phyloP scores from a whole-genome alignment of 176 grass and related monocot species.

The Zea mays region DNA sequence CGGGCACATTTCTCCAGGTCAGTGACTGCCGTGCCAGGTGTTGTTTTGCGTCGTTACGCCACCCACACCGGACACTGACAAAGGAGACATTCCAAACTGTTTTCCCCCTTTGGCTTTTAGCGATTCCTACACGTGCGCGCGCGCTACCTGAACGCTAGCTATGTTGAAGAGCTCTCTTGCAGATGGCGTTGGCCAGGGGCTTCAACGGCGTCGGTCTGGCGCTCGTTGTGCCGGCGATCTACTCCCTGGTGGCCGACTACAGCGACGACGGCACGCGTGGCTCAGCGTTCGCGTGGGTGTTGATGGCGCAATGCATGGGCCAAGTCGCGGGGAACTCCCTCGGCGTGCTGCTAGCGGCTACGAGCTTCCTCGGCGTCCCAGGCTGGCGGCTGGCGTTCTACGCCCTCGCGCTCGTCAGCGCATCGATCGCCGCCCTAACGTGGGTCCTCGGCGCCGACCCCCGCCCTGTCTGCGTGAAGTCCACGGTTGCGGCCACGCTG shows the following conservation, averaged over 20 bases:
- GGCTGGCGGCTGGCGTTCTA: constrained; percentile 60
- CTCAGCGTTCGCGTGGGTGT: constrained; percentile 46
- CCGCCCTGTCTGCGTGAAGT: not conserved
- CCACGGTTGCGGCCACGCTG: not conserved
- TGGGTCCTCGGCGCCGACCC: constrained; percentile 34
- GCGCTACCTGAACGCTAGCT: no score
- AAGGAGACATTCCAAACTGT: not conserved
- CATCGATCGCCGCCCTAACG: constrained; percentile 8
- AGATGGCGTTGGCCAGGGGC: constrained; percentile 53
- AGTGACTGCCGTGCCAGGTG: no score
- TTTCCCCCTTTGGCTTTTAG: not conserved
- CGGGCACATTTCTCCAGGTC: constrained; percentile 51
- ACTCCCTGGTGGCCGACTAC: constrained; percentile 51
- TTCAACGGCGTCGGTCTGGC: constrained; percentile 54
- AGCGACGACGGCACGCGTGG: constrained; percentile 50
- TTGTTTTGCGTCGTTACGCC: no score
- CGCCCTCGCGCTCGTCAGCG: constrained; percentile 31
- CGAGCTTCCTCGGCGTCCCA: constrained; percentile 43
- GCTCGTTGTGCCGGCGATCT: constrained; percentile 41
- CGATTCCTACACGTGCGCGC: not conserved
- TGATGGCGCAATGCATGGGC: constrained; percentile 31
- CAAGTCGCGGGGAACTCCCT: constrained; percentile 22
- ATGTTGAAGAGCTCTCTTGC: not conserved
- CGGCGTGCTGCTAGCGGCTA: constrained; percentile 43
- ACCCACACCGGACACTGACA: not conserved